These are phyloP conservation scores for Yarrowia porcina DNA, from an alignment of 805 yeast species.

Conservation along the genomic window DNA sequence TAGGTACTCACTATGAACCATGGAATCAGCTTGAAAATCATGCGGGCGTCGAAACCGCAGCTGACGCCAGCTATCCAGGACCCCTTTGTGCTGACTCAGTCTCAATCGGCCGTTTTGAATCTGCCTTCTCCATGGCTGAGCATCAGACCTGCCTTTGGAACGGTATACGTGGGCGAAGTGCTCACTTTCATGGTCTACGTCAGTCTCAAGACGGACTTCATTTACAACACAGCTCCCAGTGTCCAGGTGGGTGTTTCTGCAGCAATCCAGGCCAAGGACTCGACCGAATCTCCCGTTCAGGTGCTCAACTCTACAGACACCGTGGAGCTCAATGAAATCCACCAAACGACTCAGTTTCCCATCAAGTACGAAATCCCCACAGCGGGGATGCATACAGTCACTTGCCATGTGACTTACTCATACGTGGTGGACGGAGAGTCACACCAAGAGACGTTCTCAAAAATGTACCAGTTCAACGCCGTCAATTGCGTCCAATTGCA, in stretches of 20 bases:
- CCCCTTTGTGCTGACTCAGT: conserved; percentile 13
- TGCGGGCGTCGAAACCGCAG: conserved; percentile 36
- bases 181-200: conserved; percentile 33
- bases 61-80: conserved; percentile 30
- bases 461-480: conserved; percentile 24
- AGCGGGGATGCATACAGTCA: conserved; percentile 15
- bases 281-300: not conserved
- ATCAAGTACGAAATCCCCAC: conserved; percentile 18
- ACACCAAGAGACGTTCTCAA: not conserved
- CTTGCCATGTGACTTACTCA: not conserved
- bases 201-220: conserved; percentile 7
- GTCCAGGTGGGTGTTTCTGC: conserved; percentile 19
- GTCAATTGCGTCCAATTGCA: conserved; percentile 18
- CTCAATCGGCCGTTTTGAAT: conserved; percentile 13
- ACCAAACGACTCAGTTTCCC: conserved; percentile 15
- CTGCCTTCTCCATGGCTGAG: conserved; percentile 21
- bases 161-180: conserved; percentile 38
- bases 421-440: not conserved
- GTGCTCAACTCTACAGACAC: conserved; percentile 8
- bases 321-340: conserved; percentile 11
- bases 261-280: conserved; percentile 6
- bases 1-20: not conserved
- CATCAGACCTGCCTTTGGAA: conserved; percentile 33
- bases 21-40: conserved; percentile 32
- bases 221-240: conserved; percentile 4